Evolutionary conservation across 129 eudicot species (phyloP).

Genomic region (Deinandra increscens): DNA sequence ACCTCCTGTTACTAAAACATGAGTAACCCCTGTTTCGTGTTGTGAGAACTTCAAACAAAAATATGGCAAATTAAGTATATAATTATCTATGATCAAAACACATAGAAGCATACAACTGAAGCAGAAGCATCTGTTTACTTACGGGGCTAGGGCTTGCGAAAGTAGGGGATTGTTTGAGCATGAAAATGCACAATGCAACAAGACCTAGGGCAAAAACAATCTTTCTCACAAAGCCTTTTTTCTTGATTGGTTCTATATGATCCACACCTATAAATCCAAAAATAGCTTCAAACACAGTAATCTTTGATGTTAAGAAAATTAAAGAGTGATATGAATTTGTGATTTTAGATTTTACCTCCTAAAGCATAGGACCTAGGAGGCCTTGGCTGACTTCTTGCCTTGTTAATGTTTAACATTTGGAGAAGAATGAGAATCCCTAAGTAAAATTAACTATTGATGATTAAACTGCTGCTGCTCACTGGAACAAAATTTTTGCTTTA

Average conservation of each 20-base stretch:
- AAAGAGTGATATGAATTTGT: conserved; percentile 6
- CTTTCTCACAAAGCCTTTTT: conserved; percentile 13
- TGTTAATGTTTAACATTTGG: conserved; percentile 39
- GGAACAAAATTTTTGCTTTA: conserved; percentile 4
- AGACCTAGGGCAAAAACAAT: conserved; percentile 1
- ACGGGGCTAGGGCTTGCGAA: conserved; percentile 48
- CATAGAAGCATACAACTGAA: neutral
- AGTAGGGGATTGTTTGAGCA: conserved; percentile 58
- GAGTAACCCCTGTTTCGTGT: conserved; percentile 68
- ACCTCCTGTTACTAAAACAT: conserved; percentile 88
- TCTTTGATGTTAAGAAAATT: conserved; percentile 5
- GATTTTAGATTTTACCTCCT: conserved; percentile 49
- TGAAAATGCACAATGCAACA: conserved; percentile 27
- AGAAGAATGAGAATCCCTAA: conserved; percentile 17
- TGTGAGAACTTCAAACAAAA: conserved; percentile 52
- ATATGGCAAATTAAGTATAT: neutral
- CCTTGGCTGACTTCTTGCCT: conserved; percentile 60
- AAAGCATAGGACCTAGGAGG: conserved; percentile 57
- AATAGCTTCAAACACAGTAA: neutral
- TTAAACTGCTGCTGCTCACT: conserved; percentile 25
- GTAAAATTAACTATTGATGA: conserved; percentile 22
- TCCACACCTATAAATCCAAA: conserved; percentile 19
- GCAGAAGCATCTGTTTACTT: conserved; percentile 19
- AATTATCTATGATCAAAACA: neutral
- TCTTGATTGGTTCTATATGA: conserved; percentile 19